A percentile compares a stretch with the other conserved stretches of the same genome.
Evolutionary conservation across 1,284 basidiomycete genomes (phyloP).

Genomic region (Malassezia japonica): DNA sequence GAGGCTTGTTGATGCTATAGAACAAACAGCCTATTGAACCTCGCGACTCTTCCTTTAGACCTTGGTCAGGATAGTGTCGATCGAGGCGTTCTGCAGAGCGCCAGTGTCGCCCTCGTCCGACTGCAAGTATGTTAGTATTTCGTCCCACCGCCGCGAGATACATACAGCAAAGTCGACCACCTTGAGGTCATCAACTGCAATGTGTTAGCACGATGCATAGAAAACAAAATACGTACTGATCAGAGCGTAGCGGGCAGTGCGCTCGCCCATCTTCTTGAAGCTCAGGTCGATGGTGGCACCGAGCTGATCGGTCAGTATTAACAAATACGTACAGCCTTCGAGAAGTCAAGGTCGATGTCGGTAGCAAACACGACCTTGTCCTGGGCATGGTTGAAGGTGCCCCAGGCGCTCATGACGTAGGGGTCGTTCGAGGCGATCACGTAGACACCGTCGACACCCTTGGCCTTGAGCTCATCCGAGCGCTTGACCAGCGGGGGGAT

Average conservation of each 20-base stretch:
- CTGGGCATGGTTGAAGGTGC: constrained; percentile 59
- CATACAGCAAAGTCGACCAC: constrained; percentile 24
- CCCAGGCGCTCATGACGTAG: constrained; percentile 56
- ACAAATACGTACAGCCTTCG: constrained; percentile 48
- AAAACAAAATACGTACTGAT: too few relatives aligned
- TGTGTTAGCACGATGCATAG: too few relatives aligned
- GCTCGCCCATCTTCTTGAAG: constrained; percentile 49
- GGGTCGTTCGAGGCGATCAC: constrained; percentile 46
- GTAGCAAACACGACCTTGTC: constrained; percentile 65
- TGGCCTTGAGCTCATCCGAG: constrained; percentile 61
- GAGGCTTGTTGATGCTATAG: too few relatives aligned
- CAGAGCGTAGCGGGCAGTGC: constrained; percentile 63
- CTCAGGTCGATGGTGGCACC: constrained; percentile 58
- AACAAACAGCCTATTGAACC: too few relatives aligned
- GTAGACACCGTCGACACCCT: constrained; percentile 61
- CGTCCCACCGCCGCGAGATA: too few relatives aligned
- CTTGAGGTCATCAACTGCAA: constrained; percentile 59
- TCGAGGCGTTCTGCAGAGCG: constrained; percentile 12
- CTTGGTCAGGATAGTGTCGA: constrained; percentile 14
- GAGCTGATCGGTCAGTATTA: too few relatives aligned
- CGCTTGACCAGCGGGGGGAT: constrained; percentile 62
- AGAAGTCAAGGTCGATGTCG: constrained; percentile 60
- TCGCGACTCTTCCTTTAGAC: too few relatives aligned
- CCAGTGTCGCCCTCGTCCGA: constrained; percentile 17
- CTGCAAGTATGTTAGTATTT: neutral